Conservation (phyloP, 2,329 filamentous ascomycete genomes). For the Beauveria bassiana region DNA sequence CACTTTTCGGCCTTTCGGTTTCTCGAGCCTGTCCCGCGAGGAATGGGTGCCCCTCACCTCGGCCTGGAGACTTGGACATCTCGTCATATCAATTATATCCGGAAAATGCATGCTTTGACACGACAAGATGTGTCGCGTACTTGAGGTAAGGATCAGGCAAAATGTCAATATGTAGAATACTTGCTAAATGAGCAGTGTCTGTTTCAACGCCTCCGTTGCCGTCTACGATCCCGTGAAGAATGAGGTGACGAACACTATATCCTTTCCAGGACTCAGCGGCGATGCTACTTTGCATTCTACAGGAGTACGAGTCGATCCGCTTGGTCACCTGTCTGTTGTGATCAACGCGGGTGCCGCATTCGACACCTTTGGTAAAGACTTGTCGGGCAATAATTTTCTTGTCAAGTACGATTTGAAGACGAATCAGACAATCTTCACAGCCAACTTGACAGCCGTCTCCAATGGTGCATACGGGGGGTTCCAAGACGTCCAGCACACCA, state of each 20-base stretch:
- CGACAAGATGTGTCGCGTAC: background rate
- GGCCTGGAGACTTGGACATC: background rate
- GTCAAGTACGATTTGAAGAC: background rate
- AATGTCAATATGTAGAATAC: too few relatives aligned
- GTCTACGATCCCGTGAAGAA: too few relatives aligned
- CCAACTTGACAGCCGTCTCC: background rate
- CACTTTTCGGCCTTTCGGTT: background rate
- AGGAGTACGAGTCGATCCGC: background rate
- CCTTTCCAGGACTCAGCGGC: too few relatives aligned
- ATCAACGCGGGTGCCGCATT: background rate
- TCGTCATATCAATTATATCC: background rate
- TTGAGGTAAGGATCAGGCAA: background rate
- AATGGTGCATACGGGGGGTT: background rate
- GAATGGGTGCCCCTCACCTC: background rate
- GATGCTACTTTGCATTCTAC: background rate
- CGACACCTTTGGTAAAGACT: background rate
- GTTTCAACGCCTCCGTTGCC: too few relatives aligned
- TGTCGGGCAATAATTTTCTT: background rate
- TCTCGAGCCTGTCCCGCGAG: background rate
- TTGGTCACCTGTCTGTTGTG: background rate
- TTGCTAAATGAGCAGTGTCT: too few relatives aligned
- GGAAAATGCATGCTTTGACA: background rate
- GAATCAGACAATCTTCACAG: background rate
- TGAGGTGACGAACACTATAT: too few relatives aligned
- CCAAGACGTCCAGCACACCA: background rate